Evolutionary conservation across 208 protist genomes (phyloP), one percentile per base, ranked within the genome.

Genomic region (Spongospora subterranea): DNA sequence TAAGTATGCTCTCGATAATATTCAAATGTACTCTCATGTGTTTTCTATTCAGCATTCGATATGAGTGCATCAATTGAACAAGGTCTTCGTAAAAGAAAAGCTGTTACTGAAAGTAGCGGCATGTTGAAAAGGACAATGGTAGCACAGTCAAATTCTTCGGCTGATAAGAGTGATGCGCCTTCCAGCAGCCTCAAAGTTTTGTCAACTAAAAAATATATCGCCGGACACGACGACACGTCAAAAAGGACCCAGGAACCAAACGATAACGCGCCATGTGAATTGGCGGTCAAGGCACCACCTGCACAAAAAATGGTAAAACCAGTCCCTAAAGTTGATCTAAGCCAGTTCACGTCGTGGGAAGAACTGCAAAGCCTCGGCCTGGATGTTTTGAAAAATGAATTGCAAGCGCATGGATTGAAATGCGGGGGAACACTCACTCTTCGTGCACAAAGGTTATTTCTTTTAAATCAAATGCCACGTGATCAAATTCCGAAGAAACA

Each of bases 391-490:
- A 91, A 91, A n/a, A 39, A 6, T 20, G 41, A 43, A 88, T 90
- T 91, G 89, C 54, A 89, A 17, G 35, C 35, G 40, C 13, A n/a
- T 32, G 89, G 89, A 17, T 38, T 91, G 54, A 91, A 91, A 82
- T 91, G 89, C 40, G 89, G 89, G 17, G 89, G 89, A 91, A 91
- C 53, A n/a, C 24, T 91, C 32, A 29, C 17, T 20, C 88, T 91
- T 35, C 20, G 89, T 32, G 20, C 89, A 90, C 39, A 90, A 45
- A 64, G 89, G 20, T 45, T 91, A 45, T 91, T 91, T n/a, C 38
- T 88, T 13, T 71, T 91, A 38, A 91, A 91, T 35, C 24, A 76
- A 38, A 20, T 29, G 39, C 32, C 29, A 17, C 32, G n/a, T 20
- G 41, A 91, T 20, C n/a, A 91, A 35, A 40, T 91, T 20, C 89